These are phyloP conservation scores for Graphium sp. DNA, from an alignment of 2,329 filamentous ascomycete genomes.

Conservation along the genomic window DNA sequence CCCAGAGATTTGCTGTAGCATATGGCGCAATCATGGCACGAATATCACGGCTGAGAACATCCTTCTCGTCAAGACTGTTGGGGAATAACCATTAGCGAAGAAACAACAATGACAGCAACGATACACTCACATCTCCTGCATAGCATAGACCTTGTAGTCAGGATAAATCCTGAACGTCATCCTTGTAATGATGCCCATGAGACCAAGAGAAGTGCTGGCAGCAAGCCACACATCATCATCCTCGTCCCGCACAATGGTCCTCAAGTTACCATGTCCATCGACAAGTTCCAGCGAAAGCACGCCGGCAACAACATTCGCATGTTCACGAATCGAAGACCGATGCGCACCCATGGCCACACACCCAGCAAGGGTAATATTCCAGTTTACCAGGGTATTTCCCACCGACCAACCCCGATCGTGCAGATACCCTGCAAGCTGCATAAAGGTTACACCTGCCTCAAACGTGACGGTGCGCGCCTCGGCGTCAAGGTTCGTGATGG, in stretches of 20 bases:
- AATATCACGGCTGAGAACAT: constrained; percentile 30
- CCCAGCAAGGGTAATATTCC: constrained; percentile 33
- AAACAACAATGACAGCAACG: neutral
- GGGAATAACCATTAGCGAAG: constrained; percentile 4
- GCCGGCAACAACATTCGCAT: constrained; percentile 30
- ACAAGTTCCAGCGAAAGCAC: constrained; percentile 29
- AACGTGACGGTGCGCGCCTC: constrained; percentile 25
- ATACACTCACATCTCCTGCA: constrained; percentile 25
- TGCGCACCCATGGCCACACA: constrained; percentile 35
- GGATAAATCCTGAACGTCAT: constrained; percentile 31
- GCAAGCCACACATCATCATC: constrained; percentile 29
- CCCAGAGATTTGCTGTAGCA: constrained; percentile 33
- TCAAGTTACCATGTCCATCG: constrained; percentile 25
- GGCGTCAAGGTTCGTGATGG: constrained; percentile 25
- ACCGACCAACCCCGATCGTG: constrained; percentile 26
- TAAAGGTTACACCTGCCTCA: constrained; percentile 32
- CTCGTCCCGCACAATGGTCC: constrained; percentile 22
- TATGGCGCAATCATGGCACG: constrained; percentile 30
- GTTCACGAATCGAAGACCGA: constrained; percentile 26
- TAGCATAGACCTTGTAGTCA: constrained; percentile 31
- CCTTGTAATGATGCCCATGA: constrained; percentile 27
- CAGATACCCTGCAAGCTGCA: constrained; percentile 30
- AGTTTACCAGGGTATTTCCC: constrained; percentile 33
- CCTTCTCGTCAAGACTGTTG: constrained; percentile 23
- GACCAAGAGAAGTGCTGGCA: constrained; percentile 29